Evolutionary conservation across 2,329 filamentous ascomycete species (phyloP), one percentile per base, ranked within the genome.

Genomic region (Penicillium freii): DNA sequence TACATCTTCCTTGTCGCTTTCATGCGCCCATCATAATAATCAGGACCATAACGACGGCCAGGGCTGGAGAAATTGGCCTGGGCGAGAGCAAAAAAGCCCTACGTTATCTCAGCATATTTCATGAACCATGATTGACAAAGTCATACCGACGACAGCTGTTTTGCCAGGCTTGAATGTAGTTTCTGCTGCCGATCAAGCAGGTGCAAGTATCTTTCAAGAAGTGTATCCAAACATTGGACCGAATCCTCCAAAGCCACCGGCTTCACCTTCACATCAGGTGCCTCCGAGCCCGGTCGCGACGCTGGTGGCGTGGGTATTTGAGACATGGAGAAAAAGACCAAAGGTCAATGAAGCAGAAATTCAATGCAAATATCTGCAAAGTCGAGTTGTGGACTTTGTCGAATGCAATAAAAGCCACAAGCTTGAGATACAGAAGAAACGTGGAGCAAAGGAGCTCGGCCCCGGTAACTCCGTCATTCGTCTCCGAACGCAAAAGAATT

Each of bases 1-100:
- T 68, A 78, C 77, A 78, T 70, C 57, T 65, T 75, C 57, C 70
- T 69, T 23, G 68, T 73, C 17, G 79, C 78, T 63, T 80, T 79
- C 80, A 81, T 81, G 33, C 80, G 70, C 45, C 77, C 75, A 66
- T 82, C 80, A 57, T 80, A 82, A 60, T 77, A 80, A 52, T 81
- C 79, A 36, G 76, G 70, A 15, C 80, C 79, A 69, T 78, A 79
- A 49, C 75, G 69, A 54, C 77, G 73, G 17, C 76, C 76, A 17
- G 77, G 71, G 58, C 75, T 77, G 31, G 73, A 75, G 59, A 78
- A 78, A 59, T 81, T 81, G 38, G 79, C 79, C 56, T 80, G 75
- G 21, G 79, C 75, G 33, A 82, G 74, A 38, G 77, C 74, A 39
- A 81, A 68, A 59, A 79, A 81, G 5, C 79, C 79, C 73, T 81